Percentiles rank a stretch among this genome's conserved stretches.
phyloP scores from a whole-genome alignment of 331 rosid genomes.

The Malus hybrid region DNA sequence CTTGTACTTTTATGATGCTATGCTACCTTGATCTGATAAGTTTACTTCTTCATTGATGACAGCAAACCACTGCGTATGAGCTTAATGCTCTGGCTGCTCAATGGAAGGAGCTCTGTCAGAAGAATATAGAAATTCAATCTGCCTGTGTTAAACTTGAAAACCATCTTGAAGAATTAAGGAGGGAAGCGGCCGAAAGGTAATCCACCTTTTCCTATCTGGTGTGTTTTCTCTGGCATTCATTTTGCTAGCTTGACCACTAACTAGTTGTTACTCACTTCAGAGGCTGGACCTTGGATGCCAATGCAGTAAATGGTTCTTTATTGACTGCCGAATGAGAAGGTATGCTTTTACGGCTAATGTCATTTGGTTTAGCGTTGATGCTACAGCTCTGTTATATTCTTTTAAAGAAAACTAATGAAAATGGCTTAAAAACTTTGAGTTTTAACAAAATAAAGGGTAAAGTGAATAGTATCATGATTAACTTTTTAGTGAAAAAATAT shows the following conservation, averaged over 20 bases:
- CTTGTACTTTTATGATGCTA: slow-evolving; percentile 3
- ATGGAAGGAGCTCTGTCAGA: slow-evolving; percentile 88
- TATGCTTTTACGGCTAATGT: neutral
- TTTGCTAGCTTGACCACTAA: slow-evolving; percentile 11
- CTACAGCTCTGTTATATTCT: neutral
- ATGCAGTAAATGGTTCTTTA: slow-evolving; percentile 41
- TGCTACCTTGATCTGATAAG: neutral
- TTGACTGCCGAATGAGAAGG: slow-evolving; percentile 34
- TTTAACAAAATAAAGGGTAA: too few species aligned
- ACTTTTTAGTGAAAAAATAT: too few species aligned
- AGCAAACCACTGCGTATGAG: slow-evolving; percentile 93
- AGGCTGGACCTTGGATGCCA: slow-evolving; percentile 66
- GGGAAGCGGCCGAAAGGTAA: slow-evolving; percentile 70
- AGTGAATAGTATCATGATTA: too few species aligned
- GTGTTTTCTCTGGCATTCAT: slow-evolving; percentile 10
- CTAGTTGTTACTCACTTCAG: slow-evolving; percentile 23
- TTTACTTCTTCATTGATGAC: slow-evolving; percentile 11
- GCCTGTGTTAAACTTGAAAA: slow-evolving; percentile 61
- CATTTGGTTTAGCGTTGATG: neutral
- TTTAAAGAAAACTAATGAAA: too few species aligned
- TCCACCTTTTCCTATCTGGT: neutral
- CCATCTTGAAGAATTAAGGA: slow-evolving; percentile 45
- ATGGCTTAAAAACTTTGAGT: too few species aligned
- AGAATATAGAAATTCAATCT: slow-evolving; percentile 71
- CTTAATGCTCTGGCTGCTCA: slow-evolving; percentile 80